Evolutionary conservation across 805 yeast genomes (phyloP), one percentile per base, ranked within the genome.

Genomic region (Metschnikowia kofuensis): DNA sequence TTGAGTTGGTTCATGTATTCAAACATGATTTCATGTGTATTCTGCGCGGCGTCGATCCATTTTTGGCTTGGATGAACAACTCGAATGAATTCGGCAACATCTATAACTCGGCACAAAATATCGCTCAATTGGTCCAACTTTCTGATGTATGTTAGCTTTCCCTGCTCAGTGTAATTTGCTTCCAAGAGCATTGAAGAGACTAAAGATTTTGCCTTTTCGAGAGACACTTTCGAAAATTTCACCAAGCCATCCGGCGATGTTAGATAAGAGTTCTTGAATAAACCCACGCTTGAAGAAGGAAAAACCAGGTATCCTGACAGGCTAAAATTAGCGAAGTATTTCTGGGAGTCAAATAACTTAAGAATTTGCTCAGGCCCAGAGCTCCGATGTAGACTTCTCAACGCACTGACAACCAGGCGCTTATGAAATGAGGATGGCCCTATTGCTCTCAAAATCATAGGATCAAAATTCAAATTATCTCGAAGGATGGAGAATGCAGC

Each of bases 1-100:
- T 94, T 94, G 40, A 94, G 72, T 45, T 85, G 78, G 66, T 90
- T 94, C 99, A 94, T 94, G 66, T 85, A 91, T 61, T 90, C 96
- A 66, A 85, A 92, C 87, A 92, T 81, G 54, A 82, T 74, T 57
- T 89, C 95, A 62, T 92, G 97, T 35, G 94, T 86, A 39, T 79
- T 76, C 61, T 92, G 96, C 1, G 99, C 96, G 1, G 90, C 91
- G 36, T 75, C 75, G 10, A 86, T 76, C 76, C 88, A 89, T 14
- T 72, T 66, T 43, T 72, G 72, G 54, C 84, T 79, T 0, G 98
- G 97, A 63, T 92, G 98, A 1, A 85, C 83, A 26, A 89, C 90
- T 41, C 98, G 73, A 29, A 94, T 82, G 68, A 92, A 92, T 58
- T 91, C 98, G 35, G 96, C 92, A 43, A 92, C 77, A 66, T 94